These are phyloP conservation scores for Annulohypoxylon nitens DNA, from an alignment of 495 filamentous ascomycete species.

Conservation along the genomic window DNA sequence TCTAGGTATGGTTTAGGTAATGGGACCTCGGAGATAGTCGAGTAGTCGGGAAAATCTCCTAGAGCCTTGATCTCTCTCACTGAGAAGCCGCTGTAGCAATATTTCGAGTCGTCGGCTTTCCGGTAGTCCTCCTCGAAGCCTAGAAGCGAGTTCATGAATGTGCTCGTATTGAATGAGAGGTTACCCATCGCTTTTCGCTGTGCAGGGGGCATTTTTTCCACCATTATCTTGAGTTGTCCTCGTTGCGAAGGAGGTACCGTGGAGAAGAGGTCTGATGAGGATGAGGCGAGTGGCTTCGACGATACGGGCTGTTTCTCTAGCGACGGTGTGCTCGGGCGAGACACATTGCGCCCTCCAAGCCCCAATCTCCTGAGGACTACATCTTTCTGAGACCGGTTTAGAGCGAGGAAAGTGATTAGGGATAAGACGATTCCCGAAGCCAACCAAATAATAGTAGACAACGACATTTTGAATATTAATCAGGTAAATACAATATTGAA, in stretches of 20 bases:
- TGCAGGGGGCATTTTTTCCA: conserved; percentile 26
- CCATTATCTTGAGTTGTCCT: conserved; percentile 50
- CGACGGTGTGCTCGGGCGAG: conserved; percentile 36
- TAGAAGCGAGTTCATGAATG: conserved; percentile 38
- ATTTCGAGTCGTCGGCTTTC: conserved; percentile 52
- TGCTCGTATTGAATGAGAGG: conserved; percentile 31
- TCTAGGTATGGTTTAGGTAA: conserved; percentile 71
- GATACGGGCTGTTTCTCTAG: conserved; percentile 41
- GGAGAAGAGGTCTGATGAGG: conserved; percentile 32
- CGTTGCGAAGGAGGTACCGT: conserved; percentile 49
- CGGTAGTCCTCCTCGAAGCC: conserved; percentile 48
- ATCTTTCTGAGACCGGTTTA: conserved; percentile 46
- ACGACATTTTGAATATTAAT: conserved; percentile 20
- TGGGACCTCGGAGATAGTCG: conserved; percentile 81
- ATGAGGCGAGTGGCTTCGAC: conserved; percentile 37
- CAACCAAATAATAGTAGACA: conserved; percentile 29
- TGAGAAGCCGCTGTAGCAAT: conserved; percentile 64
- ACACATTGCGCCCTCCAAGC: conserved; percentile 18
- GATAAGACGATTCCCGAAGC: conserved; percentile 39
- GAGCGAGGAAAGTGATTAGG: conserved; percentile 46
- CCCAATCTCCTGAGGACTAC: conserved; percentile 40
- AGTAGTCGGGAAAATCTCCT: conserved; percentile 88
- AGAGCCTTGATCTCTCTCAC: conserved; percentile 77
- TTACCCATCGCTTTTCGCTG: conserved; percentile 38
- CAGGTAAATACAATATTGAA: background rate